Evolutionary conservation across 179 eudicot genomes (phyloP), one percentile per base, ranked within the genome.

Genomic region (Beta corolliflora): DNA sequence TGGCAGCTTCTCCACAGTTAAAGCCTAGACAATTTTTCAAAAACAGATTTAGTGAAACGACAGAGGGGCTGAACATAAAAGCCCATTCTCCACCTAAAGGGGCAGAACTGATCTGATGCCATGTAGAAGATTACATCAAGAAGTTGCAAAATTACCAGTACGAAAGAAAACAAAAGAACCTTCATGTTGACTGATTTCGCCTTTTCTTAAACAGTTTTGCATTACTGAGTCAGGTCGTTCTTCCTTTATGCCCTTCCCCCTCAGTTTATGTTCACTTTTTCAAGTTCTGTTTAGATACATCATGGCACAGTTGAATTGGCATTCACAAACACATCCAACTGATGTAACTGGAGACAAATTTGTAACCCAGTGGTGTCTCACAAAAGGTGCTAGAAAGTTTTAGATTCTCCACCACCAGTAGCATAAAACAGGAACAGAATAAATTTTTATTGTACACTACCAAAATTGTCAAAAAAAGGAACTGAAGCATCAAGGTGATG

Each of bases 1-100:
- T 96, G 71, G 99, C 99, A 87, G 99, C 99, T 89, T 96, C 99
- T 55, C 99, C 99, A 85, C 98, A 94, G 81, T 92, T 96, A 79
- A 96, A 96, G 81, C 99, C 99, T 96, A 79, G 21, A 77, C 56
- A 60, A 36, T 67, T 48, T 75, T 66, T 44, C 10, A 50, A 31
- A 16, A 72, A 19, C 69, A 72, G 61, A 16, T 80, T 84, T 78
- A 80, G 29, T 44, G 36, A 15, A 61, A 48, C 12, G 7, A 64
- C n/a, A 44, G 41, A 23, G 79, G 53, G n/a, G 68, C 54, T 16
- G 31, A 14, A 15, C 41, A 25, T 12, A n/a, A 73, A 16, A 15
- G 15, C 44, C 16, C 4, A 48, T 10, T 4, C 18, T 21, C 58
- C 29, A n/a, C 29, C 56, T 3, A 48, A 50, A n/a, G 56, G 4